These are phyloP conservation scores for Spencermartinsiella europaea DNA, from an alignment of 805 yeast genomes.

Conservation along the genomic window DNA sequence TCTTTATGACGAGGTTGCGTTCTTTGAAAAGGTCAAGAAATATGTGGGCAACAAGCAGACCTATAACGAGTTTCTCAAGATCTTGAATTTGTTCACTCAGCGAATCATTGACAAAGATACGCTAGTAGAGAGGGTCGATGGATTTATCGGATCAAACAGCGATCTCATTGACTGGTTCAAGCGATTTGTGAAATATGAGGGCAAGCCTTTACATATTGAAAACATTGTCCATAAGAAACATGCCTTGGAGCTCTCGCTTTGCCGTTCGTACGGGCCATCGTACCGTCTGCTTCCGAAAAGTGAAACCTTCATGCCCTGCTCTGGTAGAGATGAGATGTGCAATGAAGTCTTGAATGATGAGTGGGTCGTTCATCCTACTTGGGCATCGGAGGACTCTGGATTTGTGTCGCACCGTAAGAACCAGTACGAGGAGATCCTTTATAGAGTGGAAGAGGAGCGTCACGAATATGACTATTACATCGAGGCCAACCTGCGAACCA, in stretches of 20 bases:
- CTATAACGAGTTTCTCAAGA: conserved; percentile 87
- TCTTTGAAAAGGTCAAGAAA: conserved; percentile 89
- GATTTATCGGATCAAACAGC: conserved; percentile 73
- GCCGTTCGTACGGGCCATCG: conserved; percentile 94
- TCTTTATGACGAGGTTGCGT: conserved; percentile 76
- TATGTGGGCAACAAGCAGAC: conserved; percentile 82
- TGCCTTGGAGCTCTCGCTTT: conserved; percentile 78
- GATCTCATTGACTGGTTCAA: conserved; percentile 91
- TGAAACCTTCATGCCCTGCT: conserved; percentile 94
- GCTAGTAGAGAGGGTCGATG: conserved; percentile 76
- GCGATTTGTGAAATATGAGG: conserved; percentile 82
- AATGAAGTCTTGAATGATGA: conserved; percentile 98
- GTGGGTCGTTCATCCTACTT: conserved; percentile 99
- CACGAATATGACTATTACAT: conserved; percentile 95
- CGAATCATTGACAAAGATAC: conserved; percentile 81
- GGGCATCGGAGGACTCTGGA: conserved; percentile 99
- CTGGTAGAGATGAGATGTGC: conserved; percentile 98
- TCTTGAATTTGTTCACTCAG: conserved; percentile 81
- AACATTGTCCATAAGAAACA: conserved; percentile 84
- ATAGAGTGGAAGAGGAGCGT: conserved; percentile 95
- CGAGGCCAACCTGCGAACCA: conserved; percentile 91
- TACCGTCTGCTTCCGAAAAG: conserved; percentile 89
- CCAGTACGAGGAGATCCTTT: conserved; percentile 93
- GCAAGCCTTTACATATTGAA: conserved; percentile 80
- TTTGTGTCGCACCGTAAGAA: conserved; percentile 98